Evolutionary conservation across 352 stramenopile genomes (phyloP), one percentile per base, ranked within the genome.

Genomic region (Blastocystis sp.): DNA sequence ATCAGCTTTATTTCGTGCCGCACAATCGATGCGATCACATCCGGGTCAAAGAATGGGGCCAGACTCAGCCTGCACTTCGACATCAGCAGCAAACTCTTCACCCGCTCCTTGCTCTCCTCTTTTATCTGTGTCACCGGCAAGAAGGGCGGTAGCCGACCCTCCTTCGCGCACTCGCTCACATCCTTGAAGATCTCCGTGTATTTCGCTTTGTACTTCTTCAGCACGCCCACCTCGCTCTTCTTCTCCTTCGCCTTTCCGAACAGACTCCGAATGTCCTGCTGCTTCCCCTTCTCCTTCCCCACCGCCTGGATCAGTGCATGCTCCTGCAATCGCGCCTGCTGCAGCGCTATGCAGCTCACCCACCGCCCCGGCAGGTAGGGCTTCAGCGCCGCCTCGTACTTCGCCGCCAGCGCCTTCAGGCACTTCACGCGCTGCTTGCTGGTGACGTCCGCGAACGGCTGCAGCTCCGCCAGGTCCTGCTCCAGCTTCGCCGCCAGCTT

Each of bases 251-350:
- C 1, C 60, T 79, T 64, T 43, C 69, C 69, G 38, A 79, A 79
- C 9, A 79, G 48, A 9, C 40, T 28, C 9, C 69, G 69, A 64
- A 79, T 79, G 38, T 79, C 69, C 2, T 21, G 19, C n/a, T 79
- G 69, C 57, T 34, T 42, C 34, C 42, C 43, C 7, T 54, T 24
- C 19, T n/a, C 21, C 3, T 45, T 21, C 24, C n/a, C 4, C 6
- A 52, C 40, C 1, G 57, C 43, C 11, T 43, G 24, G 24, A 79
- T n/a, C 19, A 79, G 6, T 40, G n/a, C 9, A 64, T 79, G 69
- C n/a, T 79, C 69, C 6, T 79, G 69, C 11, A 79, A 10, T 40
- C 69, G 69, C 14, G 69, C 69, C 38, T 79, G 69, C 42, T 79
- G 69, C 24, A 43, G 60, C 34, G 69, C 69, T 19, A 79, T 3